phyloP scores from a whole-genome alignment of 345 rosid genomes.

The Linum trigynum region DNA sequence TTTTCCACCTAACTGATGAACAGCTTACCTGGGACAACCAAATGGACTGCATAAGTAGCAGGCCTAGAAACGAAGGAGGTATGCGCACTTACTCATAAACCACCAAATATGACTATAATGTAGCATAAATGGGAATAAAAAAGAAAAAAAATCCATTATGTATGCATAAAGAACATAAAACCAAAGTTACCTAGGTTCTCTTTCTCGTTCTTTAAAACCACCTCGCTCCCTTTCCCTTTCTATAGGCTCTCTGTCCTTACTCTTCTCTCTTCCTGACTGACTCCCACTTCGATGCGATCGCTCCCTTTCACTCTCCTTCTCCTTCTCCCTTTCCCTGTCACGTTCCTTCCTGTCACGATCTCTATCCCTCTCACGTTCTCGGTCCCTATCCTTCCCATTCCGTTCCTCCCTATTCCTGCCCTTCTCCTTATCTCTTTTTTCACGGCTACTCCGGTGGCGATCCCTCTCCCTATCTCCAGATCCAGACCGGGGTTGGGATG shows the following conservation, averaged over 20 bases:
- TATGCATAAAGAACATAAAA: neutral
- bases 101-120: neutral
- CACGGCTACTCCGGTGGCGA: conserved; percentile 47
- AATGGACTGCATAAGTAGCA: neutral
- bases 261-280: conserved; percentile 45
- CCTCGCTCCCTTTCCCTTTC: conserved; percentile 17
- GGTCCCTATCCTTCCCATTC: conserved; percentile 17
- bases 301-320: conserved; percentile 41
- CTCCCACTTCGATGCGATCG: conserved; percentile 45
- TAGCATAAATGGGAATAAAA: neutral
- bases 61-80: neutral
- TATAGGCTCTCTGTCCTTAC: conserved; percentile 28
- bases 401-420: conserved; percentile 37
- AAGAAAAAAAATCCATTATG: neutral
- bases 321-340: conserved; percentile 30
- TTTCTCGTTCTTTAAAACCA: conserved; percentile 44
- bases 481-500: conserved; percentile 39
- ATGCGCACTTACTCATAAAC: neutral
- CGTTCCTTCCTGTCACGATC: conserved; percentile 24
- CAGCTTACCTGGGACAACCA: neutral
- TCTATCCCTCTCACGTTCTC: conserved; percentile 37
- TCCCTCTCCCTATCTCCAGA: conserved; percentile 79
- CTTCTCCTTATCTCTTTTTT: conserved; percentile 45
- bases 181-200: conserved; percentile 62
- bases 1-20: no score